phyloP scores from a whole-genome alignment of 1,284 basidiomycete genomes.

The Phellopilus nigrolimitatus region DNA sequence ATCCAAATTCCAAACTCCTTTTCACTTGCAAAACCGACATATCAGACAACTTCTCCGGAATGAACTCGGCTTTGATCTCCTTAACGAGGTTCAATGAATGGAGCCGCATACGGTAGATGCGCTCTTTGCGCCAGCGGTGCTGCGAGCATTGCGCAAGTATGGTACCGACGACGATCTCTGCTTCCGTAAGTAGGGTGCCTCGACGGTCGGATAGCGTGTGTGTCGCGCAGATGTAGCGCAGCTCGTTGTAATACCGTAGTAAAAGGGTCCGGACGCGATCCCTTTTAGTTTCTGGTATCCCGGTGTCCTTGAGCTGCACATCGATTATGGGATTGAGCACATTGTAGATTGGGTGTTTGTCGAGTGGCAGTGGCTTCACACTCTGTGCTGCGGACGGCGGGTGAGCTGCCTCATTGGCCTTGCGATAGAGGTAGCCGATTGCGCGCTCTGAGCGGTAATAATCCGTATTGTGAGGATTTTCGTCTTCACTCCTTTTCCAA shows the following conservation, averaged over 20 bases:
- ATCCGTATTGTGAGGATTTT: conserved; percentile 50
- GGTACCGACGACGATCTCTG: conserved; percentile 68
- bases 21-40: conserved; percentile 32
- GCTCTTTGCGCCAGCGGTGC: conserved; percentile 51
- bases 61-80: conserved; percentile 44
- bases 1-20: conserved; percentile 46
- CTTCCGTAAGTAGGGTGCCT: conserved; percentile 55
- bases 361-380: background rate
- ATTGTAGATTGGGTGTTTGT: conserved; percentile 5
- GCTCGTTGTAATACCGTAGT: conserved; percentile 52
- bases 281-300: conserved; percentile 16
- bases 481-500: conserved; percentile 68
- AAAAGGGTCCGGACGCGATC: conserved; percentile 40
- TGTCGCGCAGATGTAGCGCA: conserved; percentile 64
- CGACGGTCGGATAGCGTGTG: conserved; percentile 59
- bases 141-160: conserved; percentile 65
- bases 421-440: conserved; percentile 63
- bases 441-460: conserved; percentile 68
- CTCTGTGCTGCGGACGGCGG: background rate
- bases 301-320: conserved; percentile 3
- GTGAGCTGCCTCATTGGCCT: conserved; percentile 38
- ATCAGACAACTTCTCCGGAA: conserved; percentile 28
- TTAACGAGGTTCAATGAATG: conserved; percentile 52
- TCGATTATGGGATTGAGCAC: background rate
- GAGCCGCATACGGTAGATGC: conserved; percentile 57